Percentiles rank a stretch among this genome's conserved stretches.
Conservation (phyloP, 192 early-diverging fungal genomes). For the Obelidium mucronatum region DNA sequence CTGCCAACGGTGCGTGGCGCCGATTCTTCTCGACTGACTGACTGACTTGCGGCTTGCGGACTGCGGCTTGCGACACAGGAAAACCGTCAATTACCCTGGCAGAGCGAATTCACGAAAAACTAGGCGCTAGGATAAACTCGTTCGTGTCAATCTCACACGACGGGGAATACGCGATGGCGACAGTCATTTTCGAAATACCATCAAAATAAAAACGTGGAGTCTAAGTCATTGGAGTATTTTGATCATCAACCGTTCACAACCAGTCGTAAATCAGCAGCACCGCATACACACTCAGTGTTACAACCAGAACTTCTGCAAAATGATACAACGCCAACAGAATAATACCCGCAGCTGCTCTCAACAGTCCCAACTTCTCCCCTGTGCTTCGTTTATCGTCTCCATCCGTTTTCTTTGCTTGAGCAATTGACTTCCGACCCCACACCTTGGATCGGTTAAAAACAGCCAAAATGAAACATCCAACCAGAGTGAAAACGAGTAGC, state of each 20-base stretch:
- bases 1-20: not conserved
- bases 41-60: not conserved
- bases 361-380: not conserved
- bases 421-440: not conserved
- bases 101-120: not conserved
- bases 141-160: constrained; percentile 81
- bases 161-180: constrained; percentile 75
- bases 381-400: not conserved
- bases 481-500: constrained; percentile 28
- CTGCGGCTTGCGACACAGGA: not conserved
- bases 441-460: not conserved
- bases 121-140: constrained; percentile 25
- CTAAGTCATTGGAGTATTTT: not conserved
- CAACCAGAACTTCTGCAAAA: constrained; percentile 21
- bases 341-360: not conserved
- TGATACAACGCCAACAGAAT: not conserved
- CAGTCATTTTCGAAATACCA: constrained; percentile 66
- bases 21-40: not conserved
- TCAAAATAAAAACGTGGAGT: not conserved
- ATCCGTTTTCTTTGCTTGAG: constrained; percentile 3
- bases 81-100: not conserved
- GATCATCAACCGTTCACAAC: constrained; percentile 18
- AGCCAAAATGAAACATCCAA: constrained; percentile 26
- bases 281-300: constrained; percentile 16
- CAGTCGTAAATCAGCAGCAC: constrained; percentile 32